These are phyloP conservation scores for Niveomyces coronatus DNA, from an alignment of 2,329 filamentous ascomycete genomes.

Conservation along the genomic window DNA sequence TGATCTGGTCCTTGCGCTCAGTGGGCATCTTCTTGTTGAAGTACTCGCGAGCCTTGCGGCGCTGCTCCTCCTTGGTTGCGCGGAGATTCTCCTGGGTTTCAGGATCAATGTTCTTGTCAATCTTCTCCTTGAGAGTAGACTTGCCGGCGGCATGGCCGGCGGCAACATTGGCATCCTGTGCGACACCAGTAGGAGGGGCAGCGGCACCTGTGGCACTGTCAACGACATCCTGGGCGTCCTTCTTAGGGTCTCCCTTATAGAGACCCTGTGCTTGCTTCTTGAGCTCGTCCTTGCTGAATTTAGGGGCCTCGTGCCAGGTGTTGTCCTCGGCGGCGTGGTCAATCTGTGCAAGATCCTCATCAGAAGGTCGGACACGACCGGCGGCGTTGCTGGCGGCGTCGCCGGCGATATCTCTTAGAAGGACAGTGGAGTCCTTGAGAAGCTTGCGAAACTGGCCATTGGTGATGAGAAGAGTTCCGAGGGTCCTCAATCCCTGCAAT, in stretches of 20 bases:
- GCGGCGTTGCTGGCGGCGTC: slow-evolving; percentile 79
- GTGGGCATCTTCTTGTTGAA: slow-evolving; percentile 78
- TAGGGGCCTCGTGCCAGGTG: slow-evolving; percentile 81
- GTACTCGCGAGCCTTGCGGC: slow-evolving; percentile 56
- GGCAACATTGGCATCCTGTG: slow-evolving; percentile 42
- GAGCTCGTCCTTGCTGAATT: slow-evolving; percentile 59
- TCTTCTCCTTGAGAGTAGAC: slow-evolving; percentile 43
- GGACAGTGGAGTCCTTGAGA: slow-evolving; percentile 65
- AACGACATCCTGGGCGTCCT: slow-evolving; percentile 52
- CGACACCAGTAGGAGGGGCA: slow-evolving; percentile 30
- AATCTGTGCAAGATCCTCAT: slow-evolving; percentile 66
- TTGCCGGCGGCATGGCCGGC: slow-evolving; percentile 23
- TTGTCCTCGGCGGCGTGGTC: slow-evolving; percentile 83
- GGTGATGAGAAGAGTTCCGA: slow-evolving; percentile 82
- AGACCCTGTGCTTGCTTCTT: slow-evolving; percentile 57
- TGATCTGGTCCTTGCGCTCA: slow-evolving; percentile 84
- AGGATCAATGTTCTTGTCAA: slow-evolving; percentile 54
- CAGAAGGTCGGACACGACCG: slow-evolving; percentile 60
- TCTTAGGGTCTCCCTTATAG: slow-evolving; percentile 42
- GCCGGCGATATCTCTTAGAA: slow-evolving; percentile 83
- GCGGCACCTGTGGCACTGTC: slow-evolving; percentile 48
- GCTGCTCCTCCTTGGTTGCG: slow-evolving; percentile 32
- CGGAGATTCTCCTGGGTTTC: slow-evolving; percentile 46
- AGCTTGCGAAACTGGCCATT: slow-evolving; percentile 90
- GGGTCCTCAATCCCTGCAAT: slow-evolving; percentile 72